Conservation (phyloP, 2,329 filamentous ascomycete species). For the Claviceps purpurea region DNA sequence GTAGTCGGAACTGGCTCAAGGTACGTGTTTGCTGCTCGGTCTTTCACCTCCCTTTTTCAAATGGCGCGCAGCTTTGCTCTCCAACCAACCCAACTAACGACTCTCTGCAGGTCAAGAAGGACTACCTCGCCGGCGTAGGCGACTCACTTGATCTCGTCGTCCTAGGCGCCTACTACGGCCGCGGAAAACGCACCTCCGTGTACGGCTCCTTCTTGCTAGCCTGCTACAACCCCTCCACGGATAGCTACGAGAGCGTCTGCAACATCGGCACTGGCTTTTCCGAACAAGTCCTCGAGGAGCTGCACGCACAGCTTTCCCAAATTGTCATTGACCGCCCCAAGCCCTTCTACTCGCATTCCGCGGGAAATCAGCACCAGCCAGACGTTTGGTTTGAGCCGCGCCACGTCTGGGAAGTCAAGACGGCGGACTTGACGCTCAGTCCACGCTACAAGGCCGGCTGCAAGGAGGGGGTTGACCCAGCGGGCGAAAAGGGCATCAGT, state of each 20-base stretch:
- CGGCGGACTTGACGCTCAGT: conserved; percentile 83
- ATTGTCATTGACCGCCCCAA: conserved; percentile 82
- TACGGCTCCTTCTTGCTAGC: conserved; percentile 94
- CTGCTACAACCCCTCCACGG: conserved; percentile 70
- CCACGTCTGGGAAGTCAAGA: conserved; percentile 95
- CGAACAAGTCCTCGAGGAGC: conserved; percentile 80
- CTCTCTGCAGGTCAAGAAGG: conserved; percentile 69
- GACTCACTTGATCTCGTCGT: conserved; percentile 96
- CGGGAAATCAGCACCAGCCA: conserved; percentile 79
- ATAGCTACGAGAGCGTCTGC: conserved; percentile 89
- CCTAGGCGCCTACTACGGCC: conserved; percentile 84
- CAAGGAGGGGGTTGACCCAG: conserved; percentile 61
- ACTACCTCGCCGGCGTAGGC: conserved; percentile 86
- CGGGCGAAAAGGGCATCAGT: conserved; percentile 66
- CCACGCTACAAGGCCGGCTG: conserved; percentile 87
- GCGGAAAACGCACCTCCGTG: conserved; percentile 87
- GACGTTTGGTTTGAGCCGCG: conserved; percentile 97
- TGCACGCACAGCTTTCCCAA: conserved; percentile 61
- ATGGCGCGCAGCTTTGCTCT: neutral
- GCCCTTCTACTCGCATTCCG: conserved; percentile 83
- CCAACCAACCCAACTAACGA: neutral
- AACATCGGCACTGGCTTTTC: conserved; percentile 98
- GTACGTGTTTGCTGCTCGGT: conserved; percentile 26
- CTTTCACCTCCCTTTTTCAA: neutral
- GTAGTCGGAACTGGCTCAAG: conserved; percentile 97